Evolutionary conservation across 1,139 yeast genomes (phyloP).

Genomic region (Diutina catenulata): DNA sequence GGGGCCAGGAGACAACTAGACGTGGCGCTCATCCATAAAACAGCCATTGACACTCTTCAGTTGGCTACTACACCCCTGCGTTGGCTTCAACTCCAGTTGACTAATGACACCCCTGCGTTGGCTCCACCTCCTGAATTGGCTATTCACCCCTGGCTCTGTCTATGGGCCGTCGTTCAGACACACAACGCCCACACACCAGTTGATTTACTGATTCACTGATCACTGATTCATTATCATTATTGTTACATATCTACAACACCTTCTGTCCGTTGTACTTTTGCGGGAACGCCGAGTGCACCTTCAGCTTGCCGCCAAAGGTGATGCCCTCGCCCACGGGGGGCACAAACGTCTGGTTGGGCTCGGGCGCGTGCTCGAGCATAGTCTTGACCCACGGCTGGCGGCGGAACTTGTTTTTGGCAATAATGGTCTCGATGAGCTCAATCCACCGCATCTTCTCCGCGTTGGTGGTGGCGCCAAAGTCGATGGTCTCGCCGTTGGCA

Average conservation of each 20-base stretch:
- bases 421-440: conserved; percentile 36
- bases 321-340: not conserved
- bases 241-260: not conserved
- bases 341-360: not conserved
- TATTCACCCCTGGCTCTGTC: no score
- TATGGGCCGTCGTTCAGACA: no score
- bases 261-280: not conserved
- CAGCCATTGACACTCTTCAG: no score
- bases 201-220: no score
- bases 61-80: no score
- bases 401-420: conserved; percentile 40
- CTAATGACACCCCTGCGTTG: no score
- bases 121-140: no score
- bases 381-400: conserved; percentile 64
- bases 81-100: no score
- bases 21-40: no score
- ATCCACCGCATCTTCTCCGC: conserved; percentile 51
- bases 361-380: conserved; percentile 18
- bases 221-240: conserved; percentile 1
- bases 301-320: not conserved
- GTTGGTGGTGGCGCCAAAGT: conserved; percentile 54
- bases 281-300: conserved; percentile 4
- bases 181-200: no score
- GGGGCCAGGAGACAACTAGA: no score
- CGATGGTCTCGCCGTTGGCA: conserved; percentile 58